A percentile compares a stretch with the other conserved stretches of the same genome.
These are phyloP conservation scores for Paraphaeosphaeria minitans DNA, from an alignment of 2,329 filamentous ascomycete species.

Conservation along the genomic window DNA sequence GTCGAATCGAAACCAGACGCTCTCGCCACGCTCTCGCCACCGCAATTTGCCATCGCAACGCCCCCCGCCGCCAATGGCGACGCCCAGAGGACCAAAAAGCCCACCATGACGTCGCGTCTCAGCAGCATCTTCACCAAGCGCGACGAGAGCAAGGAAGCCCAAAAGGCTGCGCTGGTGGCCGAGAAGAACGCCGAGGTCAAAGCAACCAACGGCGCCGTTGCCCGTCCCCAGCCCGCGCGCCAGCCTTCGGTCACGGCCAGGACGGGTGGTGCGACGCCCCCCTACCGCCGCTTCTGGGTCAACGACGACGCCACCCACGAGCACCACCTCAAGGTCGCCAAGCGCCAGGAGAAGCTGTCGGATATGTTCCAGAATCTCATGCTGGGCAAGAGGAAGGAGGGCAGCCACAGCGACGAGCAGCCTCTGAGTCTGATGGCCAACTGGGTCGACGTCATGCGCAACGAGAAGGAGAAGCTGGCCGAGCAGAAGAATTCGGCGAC, in stretches of 20 bases:
- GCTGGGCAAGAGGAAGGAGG: constrained; percentile 78
- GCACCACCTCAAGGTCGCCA: constrained; percentile 86
- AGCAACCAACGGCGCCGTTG: constrained; percentile 31
- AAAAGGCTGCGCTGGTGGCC: constrained; percentile 20
- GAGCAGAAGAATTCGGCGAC: constrained; percentile 78
- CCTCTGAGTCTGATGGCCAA: constrained; percentile 91
- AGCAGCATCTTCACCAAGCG: constrained; percentile 46
- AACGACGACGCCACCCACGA: constrained; percentile 74
- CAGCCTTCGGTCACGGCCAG: constrained; percentile 36
- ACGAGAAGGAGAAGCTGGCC: constrained; percentile 77
- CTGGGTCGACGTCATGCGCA: constrained; percentile 93
- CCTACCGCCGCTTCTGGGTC: constrained; percentile 60
- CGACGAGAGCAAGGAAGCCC: constrained; percentile 38
- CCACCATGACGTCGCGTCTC: constrained; percentile 51
- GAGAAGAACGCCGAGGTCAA: constrained; percentile 34
- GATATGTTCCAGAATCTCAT: constrained; percentile 89
- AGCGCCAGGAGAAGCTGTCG: constrained; percentile 90
- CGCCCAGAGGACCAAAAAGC: constrained; percentile 46
- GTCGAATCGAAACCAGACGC: constrained; percentile 45
- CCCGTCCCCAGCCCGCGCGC: constrained; percentile 37
- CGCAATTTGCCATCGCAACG: constrained; percentile 20
- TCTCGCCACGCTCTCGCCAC: constrained; percentile 36
- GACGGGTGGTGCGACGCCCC: constrained; percentile 30
- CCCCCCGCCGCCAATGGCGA: constrained; percentile 24
- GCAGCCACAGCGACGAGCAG: constrained; percentile 66